A percentile compares a stretch with the other conserved stretches of the same genome.
These are phyloP conservation scores for Exophiala bonariae DNA, from an alignment of 2,329 filamentous ascomycete genomes.

Conservation along the genomic window DNA sequence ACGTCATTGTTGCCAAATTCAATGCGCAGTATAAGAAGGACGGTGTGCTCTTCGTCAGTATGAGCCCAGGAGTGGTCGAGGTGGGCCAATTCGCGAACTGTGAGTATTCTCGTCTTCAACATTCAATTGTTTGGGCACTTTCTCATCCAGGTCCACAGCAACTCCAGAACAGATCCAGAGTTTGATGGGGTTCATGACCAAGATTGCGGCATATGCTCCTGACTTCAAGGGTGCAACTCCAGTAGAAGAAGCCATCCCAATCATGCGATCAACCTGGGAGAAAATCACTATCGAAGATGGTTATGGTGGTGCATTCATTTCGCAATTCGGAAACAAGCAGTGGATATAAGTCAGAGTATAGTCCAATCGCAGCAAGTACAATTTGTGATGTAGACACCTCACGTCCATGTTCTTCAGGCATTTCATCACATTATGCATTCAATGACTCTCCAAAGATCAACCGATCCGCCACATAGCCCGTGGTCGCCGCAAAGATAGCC, in stretches of 20 bases:
- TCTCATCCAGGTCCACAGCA: neutral
- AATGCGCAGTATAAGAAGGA: slow-evolving; percentile 30
- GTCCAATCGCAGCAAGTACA: too few species aligned
- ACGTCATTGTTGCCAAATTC: slow-evolving; percentile 56
- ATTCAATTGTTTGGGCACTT: too few species aligned
- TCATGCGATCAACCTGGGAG: slow-evolving; percentile 34
- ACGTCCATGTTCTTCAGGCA: too few species aligned
- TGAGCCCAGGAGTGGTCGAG: slow-evolving; percentile 55
- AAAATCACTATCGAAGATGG: slow-evolving; percentile 47
- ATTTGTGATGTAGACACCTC: too few species aligned
- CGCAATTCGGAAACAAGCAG: slow-evolving; percentile 54
- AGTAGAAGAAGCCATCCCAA: slow-evolving; percentile 38
- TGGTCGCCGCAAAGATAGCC: too few species aligned
- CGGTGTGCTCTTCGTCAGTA: slow-evolving; percentile 34
- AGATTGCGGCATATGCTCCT: slow-evolving; percentile 42
- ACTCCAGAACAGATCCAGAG: neutral
- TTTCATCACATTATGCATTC: too few species aligned
- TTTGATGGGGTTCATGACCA: neutral
- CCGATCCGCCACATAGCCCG: too few species aligned
- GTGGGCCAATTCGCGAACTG: slow-evolving; percentile 33
- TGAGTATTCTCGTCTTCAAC: too few species aligned
- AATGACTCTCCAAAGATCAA: too few species aligned
- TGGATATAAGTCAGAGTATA: slow-evolving; percentile 55
- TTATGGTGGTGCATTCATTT: slow-evolving; percentile 53
- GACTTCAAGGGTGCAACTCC: slow-evolving; percentile 38